A percentile compares a stretch with the other conserved stretches of the same genome.
Conservation (phyloP, 345 rosid genomes). For the Microthlaspi erraticum region DNA sequence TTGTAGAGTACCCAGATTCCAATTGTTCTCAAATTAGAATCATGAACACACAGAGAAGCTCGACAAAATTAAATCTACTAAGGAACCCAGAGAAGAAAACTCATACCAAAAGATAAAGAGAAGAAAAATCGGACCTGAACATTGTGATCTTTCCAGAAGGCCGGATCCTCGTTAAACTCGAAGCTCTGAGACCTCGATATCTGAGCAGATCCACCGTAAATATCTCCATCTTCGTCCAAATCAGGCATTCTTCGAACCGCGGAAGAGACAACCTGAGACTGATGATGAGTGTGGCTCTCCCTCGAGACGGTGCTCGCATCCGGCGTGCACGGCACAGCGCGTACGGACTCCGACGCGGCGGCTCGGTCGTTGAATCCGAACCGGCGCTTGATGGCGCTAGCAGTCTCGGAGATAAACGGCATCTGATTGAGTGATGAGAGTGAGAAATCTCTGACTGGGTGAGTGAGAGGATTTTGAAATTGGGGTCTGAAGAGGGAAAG, state of each 20-base stretch:
- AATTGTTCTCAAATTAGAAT: neutral
- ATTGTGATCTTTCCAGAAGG: constrained; percentile 95
- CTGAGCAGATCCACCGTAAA: constrained; percentile 37
- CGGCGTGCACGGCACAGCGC: constrained; percentile 51
- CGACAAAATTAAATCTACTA: too few species aligned
- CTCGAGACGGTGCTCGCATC: constrained; percentile 55
- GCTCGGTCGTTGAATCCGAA: constrained; percentile 78
- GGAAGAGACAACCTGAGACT: constrained; percentile 42
- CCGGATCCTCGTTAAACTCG: constrained; percentile 84
- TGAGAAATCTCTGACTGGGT: constrained; percentile 3
- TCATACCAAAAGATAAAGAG: too few species aligned
- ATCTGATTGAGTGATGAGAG: constrained; percentile 40
- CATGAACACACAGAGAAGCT: too few species aligned
- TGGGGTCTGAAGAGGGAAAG: constrained; percentile 32
- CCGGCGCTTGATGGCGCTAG: constrained; percentile 82
- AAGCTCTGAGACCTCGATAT: constrained; percentile 58
- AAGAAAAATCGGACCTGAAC: constrained; percentile 61
- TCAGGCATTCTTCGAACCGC: constrained; percentile 56
- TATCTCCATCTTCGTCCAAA: constrained; percentile 40
- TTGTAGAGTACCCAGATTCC: neutral
- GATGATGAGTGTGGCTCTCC: constrained; percentile 47
- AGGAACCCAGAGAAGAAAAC: too few species aligned
- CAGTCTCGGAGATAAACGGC: constrained; percentile 83
- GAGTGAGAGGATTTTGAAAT: constrained; percentile 35
- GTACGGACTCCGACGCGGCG: constrained; percentile 53